Evolutionary conservation across 495 filamentous ascomycete species (phyloP).

Genomic region (Parachaetomium inaequale): DNA sequence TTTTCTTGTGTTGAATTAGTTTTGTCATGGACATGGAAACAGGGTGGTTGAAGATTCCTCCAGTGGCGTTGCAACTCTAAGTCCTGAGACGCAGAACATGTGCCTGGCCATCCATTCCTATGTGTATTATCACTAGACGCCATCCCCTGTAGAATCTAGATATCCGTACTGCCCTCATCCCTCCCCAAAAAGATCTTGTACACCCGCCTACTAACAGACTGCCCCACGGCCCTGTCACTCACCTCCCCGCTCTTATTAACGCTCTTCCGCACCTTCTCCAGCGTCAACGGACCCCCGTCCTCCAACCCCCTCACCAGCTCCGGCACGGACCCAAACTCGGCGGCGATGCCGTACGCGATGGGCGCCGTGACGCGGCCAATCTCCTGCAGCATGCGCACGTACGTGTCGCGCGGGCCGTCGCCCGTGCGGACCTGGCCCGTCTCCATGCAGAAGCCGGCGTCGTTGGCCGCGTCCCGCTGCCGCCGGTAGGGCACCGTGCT

Average conservation of each 20-base stretch:
- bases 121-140: not conserved
- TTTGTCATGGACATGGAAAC: too few relatives aligned
- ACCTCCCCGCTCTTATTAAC: slow-evolving; percentile 65
- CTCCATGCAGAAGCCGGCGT: slow-evolving; percentile 74
- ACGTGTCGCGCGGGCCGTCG: slow-evolving; percentile 64
- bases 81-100: not conserved
- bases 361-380: slow-evolving; percentile 68
- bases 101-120: not conserved
- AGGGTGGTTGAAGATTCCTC: too few relatives aligned
- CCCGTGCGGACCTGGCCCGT: slow-evolving; percentile 74
- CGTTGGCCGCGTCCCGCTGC: slow-evolving; percentile 36
- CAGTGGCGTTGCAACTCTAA: too few relatives aligned
- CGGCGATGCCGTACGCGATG: slow-evolving; percentile 67
- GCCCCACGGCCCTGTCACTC: slow-evolving; percentile 63
- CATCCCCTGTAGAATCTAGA: slow-evolving; percentile 37
- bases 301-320: slow-evolving; percentile 58
- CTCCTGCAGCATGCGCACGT: slow-evolving; percentile 74
- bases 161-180: slow-evolving; percentile 64
- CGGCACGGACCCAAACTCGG: slow-evolving; percentile 56
- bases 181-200: slow-evolving; percentile 69
- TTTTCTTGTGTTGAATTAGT: too few relatives aligned
- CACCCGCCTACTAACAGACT: slow-evolving; percentile 65
- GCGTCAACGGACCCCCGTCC: slow-evolving; percentile 52
- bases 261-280: slow-evolving; percentile 63
- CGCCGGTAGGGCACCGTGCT: slow-evolving; percentile 69